Percentiles rank a stretch among this genome's conserved stretches.
Evolutionary conservation across 768 basidiomycete genomes (phyloP).

Genomic region (Cystofilobasidium capitatum): DNA sequence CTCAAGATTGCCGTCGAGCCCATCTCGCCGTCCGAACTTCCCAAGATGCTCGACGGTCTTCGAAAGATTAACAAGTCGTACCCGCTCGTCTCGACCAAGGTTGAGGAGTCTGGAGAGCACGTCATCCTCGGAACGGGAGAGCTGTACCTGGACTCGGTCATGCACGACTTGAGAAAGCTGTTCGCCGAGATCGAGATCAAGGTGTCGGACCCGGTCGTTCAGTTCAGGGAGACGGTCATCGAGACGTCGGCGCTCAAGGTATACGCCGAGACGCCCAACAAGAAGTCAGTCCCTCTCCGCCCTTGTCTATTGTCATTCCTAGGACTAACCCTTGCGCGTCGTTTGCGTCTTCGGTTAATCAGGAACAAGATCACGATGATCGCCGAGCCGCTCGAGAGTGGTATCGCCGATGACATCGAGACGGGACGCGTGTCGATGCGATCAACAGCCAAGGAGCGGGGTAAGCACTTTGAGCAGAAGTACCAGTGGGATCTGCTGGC

Average conservation of each 20-base stretch:
- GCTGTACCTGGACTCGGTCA: constrained; percentile 87
- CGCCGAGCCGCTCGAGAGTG: constrained; percentile 90
- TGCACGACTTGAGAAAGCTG: constrained; percentile 84
- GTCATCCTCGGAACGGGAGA: constrained; percentile 95
- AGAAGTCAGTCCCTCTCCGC: constrained; percentile 56
- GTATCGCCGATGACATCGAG: constrained; percentile 94
- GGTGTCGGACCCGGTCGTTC: constrained; percentile 96
- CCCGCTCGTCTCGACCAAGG: constrained; percentile 85
- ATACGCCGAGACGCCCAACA: constrained; percentile 98
- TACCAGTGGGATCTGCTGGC: constrained; percentile 98
- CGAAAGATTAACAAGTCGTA: constrained; percentile 97
- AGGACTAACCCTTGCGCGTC: neutral
- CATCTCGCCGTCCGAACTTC: constrained; percentile 90
- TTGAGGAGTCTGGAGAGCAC: constrained; percentile 97
- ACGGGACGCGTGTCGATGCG: constrained; percentile 84
- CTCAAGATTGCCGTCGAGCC: constrained; percentile 98
- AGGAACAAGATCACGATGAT: constrained; percentile 99
- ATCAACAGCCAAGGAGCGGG: constrained; percentile 89
- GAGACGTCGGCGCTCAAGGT: constrained; percentile 97
- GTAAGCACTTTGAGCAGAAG: constrained; percentile 90
- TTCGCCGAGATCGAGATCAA: constrained; percentile 99
- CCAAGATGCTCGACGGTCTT: constrained; percentile 95
- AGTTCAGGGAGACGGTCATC: constrained; percentile 94
- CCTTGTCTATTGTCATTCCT: neutral
- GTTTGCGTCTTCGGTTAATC: constrained; percentile 1